Evolutionary conservation across 1,284 basidiomycete species (phyloP).

Genomic region (Apiotrichum veenhuisii): DNA sequence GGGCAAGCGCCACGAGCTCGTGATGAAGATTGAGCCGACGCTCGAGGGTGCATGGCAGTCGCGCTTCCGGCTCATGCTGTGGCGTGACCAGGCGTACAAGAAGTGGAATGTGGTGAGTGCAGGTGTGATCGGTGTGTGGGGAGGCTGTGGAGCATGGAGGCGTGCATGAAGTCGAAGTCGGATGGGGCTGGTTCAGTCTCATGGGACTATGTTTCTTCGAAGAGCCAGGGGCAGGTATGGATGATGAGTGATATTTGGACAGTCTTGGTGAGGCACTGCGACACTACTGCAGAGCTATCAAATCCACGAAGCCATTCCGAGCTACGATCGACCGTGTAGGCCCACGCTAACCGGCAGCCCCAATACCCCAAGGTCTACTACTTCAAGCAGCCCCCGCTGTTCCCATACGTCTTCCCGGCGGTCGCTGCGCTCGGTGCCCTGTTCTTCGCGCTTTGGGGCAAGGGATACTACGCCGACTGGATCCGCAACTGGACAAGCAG

Average conservation of each 20-base stretch:
- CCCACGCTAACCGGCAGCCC: constrained; percentile 13
- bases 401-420: constrained; percentile 26
- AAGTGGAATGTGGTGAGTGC: constrained; percentile 29
- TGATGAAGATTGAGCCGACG: constrained; percentile 27
- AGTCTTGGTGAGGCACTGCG: too few relatives aligned
- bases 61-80: constrained; percentile 14
- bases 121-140: background rate
- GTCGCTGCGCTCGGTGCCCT: constrained; percentile 16
- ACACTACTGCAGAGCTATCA: too few relatives aligned
- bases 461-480: constrained; percentile 23
- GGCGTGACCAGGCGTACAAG: constrained; percentile 15
- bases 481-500: constrained; percentile 14
- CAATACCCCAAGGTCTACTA: constrained; percentile 23
- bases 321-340: background rate
- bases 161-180: too few relatives aligned
- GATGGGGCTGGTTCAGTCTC: too few relatives aligned
- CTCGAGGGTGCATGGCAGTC: constrained; percentile 19
- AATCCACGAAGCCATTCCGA: constrained; percentile 1
- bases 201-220: background rate
- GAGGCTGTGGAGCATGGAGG: too few relatives aligned
- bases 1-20: constrained; percentile 14
- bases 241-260: too few relatives aligned
- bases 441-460: constrained; percentile 23
- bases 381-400: constrained; percentile 25
- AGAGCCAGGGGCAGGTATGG: background rate